Conservation (phyloP, 805 yeast species). For the Myxozyma udenii region DNA sequence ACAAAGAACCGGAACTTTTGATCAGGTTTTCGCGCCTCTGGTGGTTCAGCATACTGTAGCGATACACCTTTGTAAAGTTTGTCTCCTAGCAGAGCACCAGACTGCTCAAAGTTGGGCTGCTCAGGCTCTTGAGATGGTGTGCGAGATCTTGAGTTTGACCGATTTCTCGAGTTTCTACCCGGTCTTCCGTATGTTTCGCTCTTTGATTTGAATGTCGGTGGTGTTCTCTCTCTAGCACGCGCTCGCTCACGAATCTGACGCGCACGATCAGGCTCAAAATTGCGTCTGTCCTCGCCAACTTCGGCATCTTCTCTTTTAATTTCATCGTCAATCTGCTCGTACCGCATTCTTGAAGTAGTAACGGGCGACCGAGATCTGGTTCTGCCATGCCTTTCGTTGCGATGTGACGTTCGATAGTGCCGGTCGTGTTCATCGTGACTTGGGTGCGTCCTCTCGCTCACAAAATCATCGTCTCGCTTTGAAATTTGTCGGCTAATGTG, state of each 20-base stretch:
- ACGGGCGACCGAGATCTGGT: background rate
- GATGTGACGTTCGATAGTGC: too few relatives aligned
- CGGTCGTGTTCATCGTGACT: too few relatives aligned
- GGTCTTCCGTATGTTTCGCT: background rate
- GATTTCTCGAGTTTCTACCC: background rate
- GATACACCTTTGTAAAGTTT: constrained; percentile 24
- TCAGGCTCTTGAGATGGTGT: constrained; percentile 13
- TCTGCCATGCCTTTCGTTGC: background rate
- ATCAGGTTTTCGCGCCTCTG: constrained; percentile 27
- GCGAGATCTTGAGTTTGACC: background rate
- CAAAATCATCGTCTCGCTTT: too few relatives aligned
- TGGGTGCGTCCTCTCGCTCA: too few relatives aligned
- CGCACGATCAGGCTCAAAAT: background rate
- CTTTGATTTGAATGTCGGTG: background rate
- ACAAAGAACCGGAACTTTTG: constrained; percentile 25
- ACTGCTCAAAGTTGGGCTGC: constrained; percentile 21
- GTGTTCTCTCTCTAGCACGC: background rate
- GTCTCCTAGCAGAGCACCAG: constrained; percentile 28
- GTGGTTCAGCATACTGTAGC: constrained; percentile 30
- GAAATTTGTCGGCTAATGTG: too few relatives aligned
- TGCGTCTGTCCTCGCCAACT: background rate
- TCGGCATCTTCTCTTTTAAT: background rate
- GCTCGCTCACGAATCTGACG: background rate
- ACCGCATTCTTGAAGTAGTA: background rate
- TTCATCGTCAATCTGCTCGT: constrained; percentile 1